Evolutionary conservation across 768 basidiomycete species (phyloP), one percentile per base, ranked within the genome.

Genomic region (Tubosaeta sp.): DNA sequence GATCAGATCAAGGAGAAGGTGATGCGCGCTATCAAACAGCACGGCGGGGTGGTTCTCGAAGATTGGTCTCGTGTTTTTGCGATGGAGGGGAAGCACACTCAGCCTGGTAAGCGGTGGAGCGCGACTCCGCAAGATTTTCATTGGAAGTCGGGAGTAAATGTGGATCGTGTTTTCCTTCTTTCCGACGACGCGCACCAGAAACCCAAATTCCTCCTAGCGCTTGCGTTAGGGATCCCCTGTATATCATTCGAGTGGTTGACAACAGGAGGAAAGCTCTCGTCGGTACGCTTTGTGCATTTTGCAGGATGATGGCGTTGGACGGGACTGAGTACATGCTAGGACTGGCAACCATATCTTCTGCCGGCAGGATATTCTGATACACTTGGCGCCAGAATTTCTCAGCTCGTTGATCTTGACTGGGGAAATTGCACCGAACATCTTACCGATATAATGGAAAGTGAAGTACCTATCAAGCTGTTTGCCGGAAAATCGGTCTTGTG

Each of bases 161-260:
- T 68, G 35, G 66, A 68, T 31, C 76, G 79, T 13, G 74, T 86
- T 22, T 88, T 89, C 67, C 72, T 91, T 37, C 55, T 91, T 14
- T 80, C 88, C 0, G 84, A 89, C 55, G 79, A 83, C 13, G 65
- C 76, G 9, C 81, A 76, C 57, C 79, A 82, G 51, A 93, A 89
- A 58, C 80, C 86, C 10, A 95, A 94, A 67, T 92, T 80, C 61
- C 73, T 95, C 48, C 76, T 85, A 4, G 88, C 91, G 6, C 77
- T 97, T 32, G 91, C 89, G 0, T 72, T 93, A 37, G 93, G 93
- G 11, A 83, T 97, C 47, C 94, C 94, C 4, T 93, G 90, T 58
- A 61, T 97, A 25, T 78, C 76, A 1, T 65, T 76, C 6, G 69
- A 74, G 11, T 93, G 84, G 80, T 63, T 65, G 56, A 60, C 49